These are phyloP conservation scores for Ziziphus jujuba DNA, from an alignment of 306 rosid species.

Conservation along the genomic window DNA sequence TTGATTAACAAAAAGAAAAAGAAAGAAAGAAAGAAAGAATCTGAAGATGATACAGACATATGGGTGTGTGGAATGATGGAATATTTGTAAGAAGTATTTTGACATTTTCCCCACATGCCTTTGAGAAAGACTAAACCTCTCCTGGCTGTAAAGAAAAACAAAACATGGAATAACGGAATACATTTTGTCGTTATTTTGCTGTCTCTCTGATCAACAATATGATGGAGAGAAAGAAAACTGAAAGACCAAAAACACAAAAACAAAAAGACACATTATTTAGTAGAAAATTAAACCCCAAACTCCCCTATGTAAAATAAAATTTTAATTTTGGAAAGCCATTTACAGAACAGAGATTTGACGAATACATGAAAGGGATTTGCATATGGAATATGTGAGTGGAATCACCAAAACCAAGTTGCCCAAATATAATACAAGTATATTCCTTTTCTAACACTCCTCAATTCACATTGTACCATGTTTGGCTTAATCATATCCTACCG, in stretches of 20 bases:
- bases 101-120: conserved; percentile 3
- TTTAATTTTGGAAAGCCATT: too few species aligned
- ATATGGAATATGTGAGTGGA: too few species aligned
- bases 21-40: not conserved
- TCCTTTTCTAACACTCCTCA: too few species aligned
- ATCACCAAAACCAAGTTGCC: too few species aligned
- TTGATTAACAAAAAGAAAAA: not conserved
- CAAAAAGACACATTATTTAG: not conserved
- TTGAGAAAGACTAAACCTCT: not conserved
- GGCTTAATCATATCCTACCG: too few species aligned
- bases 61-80: not conserved
- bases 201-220: not conserved
- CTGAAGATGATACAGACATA: not conserved
- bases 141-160: not conserved
- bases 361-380: too few species aligned
- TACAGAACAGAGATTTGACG: too few species aligned
- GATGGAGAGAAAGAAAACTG: not conserved
- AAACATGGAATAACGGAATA: conserved; percentile 3
- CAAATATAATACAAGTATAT: too few species aligned
- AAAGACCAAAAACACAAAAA: not conserved
- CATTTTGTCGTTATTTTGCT: conserved; percentile 3
- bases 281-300: too few species aligned
- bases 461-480: too few species aligned
- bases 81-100: not conserved
- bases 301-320: too few species aligned